phyloP scores from a whole-genome alignment of 2,329 filamentous ascomycete genomes.

The Neofusicoccum parvum region DNA sequence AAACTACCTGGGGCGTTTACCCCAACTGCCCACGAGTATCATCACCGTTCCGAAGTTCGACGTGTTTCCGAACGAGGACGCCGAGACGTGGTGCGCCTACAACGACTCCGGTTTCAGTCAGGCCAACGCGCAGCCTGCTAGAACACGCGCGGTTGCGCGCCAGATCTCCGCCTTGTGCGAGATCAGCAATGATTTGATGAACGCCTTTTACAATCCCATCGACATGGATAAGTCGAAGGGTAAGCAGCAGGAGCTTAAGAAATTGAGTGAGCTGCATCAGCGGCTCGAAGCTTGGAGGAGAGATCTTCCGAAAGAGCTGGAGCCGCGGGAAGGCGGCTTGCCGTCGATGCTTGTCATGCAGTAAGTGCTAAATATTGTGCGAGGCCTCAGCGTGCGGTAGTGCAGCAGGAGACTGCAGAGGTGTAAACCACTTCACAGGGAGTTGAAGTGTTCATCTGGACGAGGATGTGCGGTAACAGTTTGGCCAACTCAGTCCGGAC shows the following conservation, averaged over 20 bases:
- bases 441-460: too few species aligned
- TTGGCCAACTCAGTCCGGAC: too few species aligned
- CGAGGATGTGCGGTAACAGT: too few species aligned
- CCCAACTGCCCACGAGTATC: conserved; percentile 77
- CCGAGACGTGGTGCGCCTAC: conserved; percentile 83
- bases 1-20: conserved; percentile 89
- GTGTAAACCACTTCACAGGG: too few species aligned
- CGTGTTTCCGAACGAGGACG: conserved; percentile 86
- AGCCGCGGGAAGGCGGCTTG: conserved; percentile 84
- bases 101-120: conserved; percentile 79
- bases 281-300: conserved; percentile 87
- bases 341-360: conserved; percentile 83
- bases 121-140: conserved; percentile 73
- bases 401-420: too few species aligned
- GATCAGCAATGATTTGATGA: conserved; percentile 87
- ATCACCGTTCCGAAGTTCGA: conserved; percentile 87
- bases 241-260: conserved; percentile 85
- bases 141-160: conserved; percentile 78
- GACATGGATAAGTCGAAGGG: conserved; percentile 64
- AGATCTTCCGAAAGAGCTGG: conserved; percentile 80
- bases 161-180: conserved; percentile 85
- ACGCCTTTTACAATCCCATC: conserved; percentile 86
- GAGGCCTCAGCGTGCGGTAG: too few species aligned
- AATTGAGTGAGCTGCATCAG: conserved; percentile 86
- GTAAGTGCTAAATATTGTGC: conserved; percentile 59